Evolutionary conservation across 1,284 basidiomycete species (phyloP).

Genomic region (Cystobasidium sp.): DNA sequence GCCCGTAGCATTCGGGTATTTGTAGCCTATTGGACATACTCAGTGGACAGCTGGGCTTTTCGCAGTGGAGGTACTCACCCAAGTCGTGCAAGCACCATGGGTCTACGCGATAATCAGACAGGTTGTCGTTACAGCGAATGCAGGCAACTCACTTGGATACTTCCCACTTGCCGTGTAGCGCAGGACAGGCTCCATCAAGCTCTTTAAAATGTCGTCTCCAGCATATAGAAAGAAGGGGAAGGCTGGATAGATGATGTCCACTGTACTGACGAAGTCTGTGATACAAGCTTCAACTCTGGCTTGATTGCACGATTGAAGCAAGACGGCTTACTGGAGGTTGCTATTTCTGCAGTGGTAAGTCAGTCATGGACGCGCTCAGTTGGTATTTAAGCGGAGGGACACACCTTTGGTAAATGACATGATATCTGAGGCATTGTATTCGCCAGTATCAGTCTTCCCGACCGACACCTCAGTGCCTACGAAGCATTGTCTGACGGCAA

Average conservation of each 20-base stretch:
- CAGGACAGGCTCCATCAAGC: conserved; percentile 16
- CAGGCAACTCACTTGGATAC: conserved; percentile 13
- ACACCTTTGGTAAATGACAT: conserved; percentile 47
- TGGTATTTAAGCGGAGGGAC: not conserved
- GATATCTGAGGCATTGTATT: conserved; percentile 27
- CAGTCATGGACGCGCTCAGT: not conserved
- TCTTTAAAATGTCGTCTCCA: conserved; percentile 59
- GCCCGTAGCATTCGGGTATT: not conserved
- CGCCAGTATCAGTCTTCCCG: conserved; percentile 38
- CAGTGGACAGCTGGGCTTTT: not conserved
- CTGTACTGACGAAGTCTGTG: conserved; percentile 28
- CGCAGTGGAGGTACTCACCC: not conserved
- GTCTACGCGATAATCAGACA: not conserved
- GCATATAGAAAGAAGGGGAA: conserved; percentile 70
- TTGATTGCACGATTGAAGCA: not conserved
- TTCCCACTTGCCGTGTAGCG: conserved; percentile 8
- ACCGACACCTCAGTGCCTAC: conserved; percentile 48
- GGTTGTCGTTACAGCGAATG: not conserved
- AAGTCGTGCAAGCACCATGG: conserved; percentile 1
- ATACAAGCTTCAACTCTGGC: not conserved
- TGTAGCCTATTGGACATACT: not conserved
- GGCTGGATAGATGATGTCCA: conserved; percentile 64
- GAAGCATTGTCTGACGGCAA: conserved; percentile 48
- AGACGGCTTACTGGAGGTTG: conserved; percentile 25
- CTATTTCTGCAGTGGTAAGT: conserved; percentile 41